Conservation (phyloP, 2,329 filamentous ascomycete genomes). For the Penicillium sclerotigenum region DNA sequence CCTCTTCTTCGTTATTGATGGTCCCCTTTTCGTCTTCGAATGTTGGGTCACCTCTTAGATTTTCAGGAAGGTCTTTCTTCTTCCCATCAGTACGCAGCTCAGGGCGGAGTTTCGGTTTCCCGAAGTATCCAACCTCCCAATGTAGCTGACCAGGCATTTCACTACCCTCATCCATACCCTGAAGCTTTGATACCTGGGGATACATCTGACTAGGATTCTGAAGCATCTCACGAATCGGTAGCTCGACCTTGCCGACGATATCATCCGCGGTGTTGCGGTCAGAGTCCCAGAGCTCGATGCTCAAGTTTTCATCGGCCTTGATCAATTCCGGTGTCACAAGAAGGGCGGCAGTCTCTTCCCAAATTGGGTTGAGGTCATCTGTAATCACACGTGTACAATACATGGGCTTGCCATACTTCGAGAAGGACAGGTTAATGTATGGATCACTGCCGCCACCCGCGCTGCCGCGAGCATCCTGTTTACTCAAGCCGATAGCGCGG, state of each 20-base stretch:
- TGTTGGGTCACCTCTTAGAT: slow-evolving; percentile 69
- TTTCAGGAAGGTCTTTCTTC: slow-evolving; percentile 70
- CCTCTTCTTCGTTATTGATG: slow-evolving; percentile 69
- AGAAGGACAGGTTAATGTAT: slow-evolving; percentile 92
- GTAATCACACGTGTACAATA: slow-evolving; percentile 96
- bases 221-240: slow-evolving; percentile 92
- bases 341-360: slow-evolving; percentile 81
- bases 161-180: slow-evolving; percentile 77
- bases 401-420: slow-evolving; percentile 95
- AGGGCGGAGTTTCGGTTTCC: slow-evolving; percentile 81
- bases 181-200: slow-evolving; percentile 77
- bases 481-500: slow-evolving; percentile 80
- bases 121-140: slow-evolving; percentile 95
- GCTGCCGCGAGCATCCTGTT: slow-evolving; percentile 81
- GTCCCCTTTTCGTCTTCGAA: slow-evolving; percentile 86
- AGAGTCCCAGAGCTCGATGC: slow-evolving; percentile 93
- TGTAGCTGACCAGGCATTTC: slow-evolving; percentile 90
- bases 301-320: slow-evolving; percentile 88
- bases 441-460: slow-evolving; percentile 87
- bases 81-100: slow-evolving; percentile 84
- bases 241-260: slow-evolving; percentile 88
- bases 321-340: slow-evolving; percentile 86
- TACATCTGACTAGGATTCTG: slow-evolving; percentile 93
- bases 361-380: slow-evolving; percentile 88
- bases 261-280: slow-evolving; percentile 91